These are phyloP conservation scores for Aspergillus piperis DNA, from an alignment of 2,329 filamentous ascomycete species.

Conservation along the genomic window DNA sequence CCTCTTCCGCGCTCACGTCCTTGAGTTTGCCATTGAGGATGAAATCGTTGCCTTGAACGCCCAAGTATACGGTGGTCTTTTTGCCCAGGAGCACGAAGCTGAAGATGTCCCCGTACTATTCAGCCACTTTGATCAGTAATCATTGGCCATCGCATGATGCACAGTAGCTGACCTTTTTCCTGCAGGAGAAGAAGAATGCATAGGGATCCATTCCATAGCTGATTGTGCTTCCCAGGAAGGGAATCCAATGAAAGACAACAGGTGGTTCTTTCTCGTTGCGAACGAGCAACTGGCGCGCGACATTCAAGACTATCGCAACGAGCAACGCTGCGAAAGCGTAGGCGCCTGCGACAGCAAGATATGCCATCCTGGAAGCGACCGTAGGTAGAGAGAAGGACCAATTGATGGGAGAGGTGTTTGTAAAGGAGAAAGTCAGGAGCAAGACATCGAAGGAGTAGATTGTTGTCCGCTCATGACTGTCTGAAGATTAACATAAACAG, in stretches of 20 bases:
- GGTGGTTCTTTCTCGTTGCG: slow-evolving; percentile 68
- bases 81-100: slow-evolving; percentile 86
- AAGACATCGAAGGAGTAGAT: neutral
- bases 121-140: slow-evolving; percentile 14
- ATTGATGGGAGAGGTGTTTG: neutral
- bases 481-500: neutral
- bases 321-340: slow-evolving; percentile 17
- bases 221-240: slow-evolving; percentile 51
- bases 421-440: neutral
- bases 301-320: slow-evolving; percentile 16
- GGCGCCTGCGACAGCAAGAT: slow-evolving; percentile 10
- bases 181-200: slow-evolving; percentile 73
- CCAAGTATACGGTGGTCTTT: slow-evolving; percentile 84
- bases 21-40: slow-evolving; percentile 89
- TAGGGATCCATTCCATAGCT: slow-evolving; percentile 63
- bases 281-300: slow-evolving; percentile 21
- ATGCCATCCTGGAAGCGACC: slow-evolving; percentile 18
- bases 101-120: slow-evolving; percentile 83
- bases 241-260: slow-evolving; percentile 78
- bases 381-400: neutral
- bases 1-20: slow-evolving; percentile 87
- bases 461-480: neutral
- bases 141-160: no score
- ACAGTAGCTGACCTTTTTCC: slow-evolving; percentile 65
- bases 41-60: slow-evolving; percentile 83